These are phyloP conservation scores for Pichia rugopelliculosa DNA, from an alignment of 805 yeast species.

Conservation along the genomic window DNA sequence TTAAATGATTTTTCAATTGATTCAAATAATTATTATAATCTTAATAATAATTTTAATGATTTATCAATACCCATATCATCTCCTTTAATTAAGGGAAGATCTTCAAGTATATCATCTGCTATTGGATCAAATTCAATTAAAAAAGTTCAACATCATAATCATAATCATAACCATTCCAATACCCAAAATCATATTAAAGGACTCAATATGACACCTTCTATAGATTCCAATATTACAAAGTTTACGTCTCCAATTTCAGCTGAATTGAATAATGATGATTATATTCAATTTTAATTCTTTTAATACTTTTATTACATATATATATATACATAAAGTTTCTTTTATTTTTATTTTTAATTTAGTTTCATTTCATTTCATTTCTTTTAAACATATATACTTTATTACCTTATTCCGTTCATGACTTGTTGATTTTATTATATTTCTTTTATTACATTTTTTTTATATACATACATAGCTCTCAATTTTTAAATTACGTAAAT, in stretches of 20 bases:
- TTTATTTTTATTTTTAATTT: too few relatives aligned
- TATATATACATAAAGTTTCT: neutral
- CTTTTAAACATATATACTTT: too few relatives aligned
- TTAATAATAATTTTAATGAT: neutral
- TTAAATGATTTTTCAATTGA: neutral
- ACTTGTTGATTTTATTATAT: too few relatives aligned
- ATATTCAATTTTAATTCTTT: neutral
- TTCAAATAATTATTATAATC: neutral
- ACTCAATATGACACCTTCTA: neutral
- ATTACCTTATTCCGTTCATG: neutral
- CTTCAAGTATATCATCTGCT: conserved; percentile 13
- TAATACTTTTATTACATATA: too few relatives aligned
- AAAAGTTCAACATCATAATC: conserved; percentile 13
- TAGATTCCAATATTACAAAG: conserved; percentile 2
- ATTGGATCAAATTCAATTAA: conserved; percentile 6
- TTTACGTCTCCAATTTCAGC: neutral
- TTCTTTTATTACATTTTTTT: too few relatives aligned
- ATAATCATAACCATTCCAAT: neutral
- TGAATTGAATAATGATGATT: neutral
- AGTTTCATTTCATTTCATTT: too few relatives aligned
- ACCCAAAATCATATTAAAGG: neutral
- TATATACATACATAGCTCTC: neutral
- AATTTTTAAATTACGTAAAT: neutral
- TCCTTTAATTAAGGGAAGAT: neutral
- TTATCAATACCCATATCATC: conserved; percentile 3